Evolutionary conservation across 192 early-diverging fungal genomes (phyloP).

Genomic region (Linnemannia elongata): DNA sequence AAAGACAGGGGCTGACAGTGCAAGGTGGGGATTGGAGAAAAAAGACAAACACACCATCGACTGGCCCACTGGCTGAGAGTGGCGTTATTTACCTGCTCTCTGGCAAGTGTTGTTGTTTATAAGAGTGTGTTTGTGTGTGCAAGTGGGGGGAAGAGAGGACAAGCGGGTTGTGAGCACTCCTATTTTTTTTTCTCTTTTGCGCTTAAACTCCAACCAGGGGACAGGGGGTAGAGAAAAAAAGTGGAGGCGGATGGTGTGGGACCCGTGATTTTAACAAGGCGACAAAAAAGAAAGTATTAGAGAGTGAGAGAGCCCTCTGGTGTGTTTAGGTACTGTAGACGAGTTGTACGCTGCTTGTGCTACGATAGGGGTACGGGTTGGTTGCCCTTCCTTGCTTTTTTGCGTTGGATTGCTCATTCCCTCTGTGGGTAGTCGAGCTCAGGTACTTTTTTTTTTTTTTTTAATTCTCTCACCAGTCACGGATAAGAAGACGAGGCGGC

Average conservation of each 20-base stretch:
- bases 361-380: background rate
- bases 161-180: background rate
- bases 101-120: background rate
- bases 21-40: background rate
- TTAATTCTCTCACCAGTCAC: background rate
- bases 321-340: background rate
- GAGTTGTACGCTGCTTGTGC: background rate
- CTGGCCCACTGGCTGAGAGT: background rate
- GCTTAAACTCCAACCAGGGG: background rate
- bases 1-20: background rate
- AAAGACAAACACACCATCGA: background rate
- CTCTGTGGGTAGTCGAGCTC: background rate
- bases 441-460: background rate
- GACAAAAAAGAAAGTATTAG: background rate
- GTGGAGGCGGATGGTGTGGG: background rate
- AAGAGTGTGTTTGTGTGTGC: background rate
- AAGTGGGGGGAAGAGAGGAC: background rate
- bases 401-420: background rate
- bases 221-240: background rate
- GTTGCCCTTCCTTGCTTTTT: background rate
- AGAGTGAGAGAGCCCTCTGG: background rate
- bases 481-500: too few relatives aligned
- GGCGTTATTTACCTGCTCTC: background rate
- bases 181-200: background rate
- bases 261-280: background rate